Evolutionary conservation across 441 rosid genomes (phyloP).

Genomic region (Adansonia gregorii): DNA sequence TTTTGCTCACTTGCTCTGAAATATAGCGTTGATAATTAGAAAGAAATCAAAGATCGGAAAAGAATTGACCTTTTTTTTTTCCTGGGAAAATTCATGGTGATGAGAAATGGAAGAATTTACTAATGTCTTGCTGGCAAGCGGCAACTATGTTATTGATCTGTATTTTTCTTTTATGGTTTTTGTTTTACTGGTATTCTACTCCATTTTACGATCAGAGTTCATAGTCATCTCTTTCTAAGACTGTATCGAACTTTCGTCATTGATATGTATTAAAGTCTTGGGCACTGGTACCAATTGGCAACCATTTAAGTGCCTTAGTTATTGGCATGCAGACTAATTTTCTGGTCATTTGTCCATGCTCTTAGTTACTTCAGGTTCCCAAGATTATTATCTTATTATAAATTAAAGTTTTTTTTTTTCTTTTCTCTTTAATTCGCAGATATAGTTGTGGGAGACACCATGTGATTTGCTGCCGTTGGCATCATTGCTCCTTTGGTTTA

Average conservation of each 20-base stretch:
- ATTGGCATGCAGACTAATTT: neutral
- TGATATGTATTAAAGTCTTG: neutral
- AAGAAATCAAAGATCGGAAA: neutral
- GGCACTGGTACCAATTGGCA: neutral
- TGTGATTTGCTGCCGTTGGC: constrained; percentile 51
- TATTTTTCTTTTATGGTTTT: too few species aligned
- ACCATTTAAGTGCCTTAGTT: neutral
- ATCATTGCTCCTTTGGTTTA: constrained; percentile 59
- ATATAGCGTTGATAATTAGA: neutral
- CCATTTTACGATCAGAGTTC: too few species aligned
- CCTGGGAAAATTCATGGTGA: neutral
- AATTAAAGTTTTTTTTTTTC: neutral
- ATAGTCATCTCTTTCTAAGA: too few species aligned
- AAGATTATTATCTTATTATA: too few species aligned
- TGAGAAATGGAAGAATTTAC: neutral
- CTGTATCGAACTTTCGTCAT: too few species aligned
- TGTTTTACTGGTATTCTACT: too few species aligned
- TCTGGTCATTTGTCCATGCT: neutral
- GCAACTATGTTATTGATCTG: too few species aligned
- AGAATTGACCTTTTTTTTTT: neutral
- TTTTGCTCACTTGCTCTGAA: neutral
- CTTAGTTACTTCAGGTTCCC: neutral
- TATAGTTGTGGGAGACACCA: constrained; percentile 36
- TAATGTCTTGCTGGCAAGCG: neutral
- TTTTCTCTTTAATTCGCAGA: neutral